phyloP scores from a whole-genome alignment of 179 eudicot species.

The Kewa caespitosa region DNA sequence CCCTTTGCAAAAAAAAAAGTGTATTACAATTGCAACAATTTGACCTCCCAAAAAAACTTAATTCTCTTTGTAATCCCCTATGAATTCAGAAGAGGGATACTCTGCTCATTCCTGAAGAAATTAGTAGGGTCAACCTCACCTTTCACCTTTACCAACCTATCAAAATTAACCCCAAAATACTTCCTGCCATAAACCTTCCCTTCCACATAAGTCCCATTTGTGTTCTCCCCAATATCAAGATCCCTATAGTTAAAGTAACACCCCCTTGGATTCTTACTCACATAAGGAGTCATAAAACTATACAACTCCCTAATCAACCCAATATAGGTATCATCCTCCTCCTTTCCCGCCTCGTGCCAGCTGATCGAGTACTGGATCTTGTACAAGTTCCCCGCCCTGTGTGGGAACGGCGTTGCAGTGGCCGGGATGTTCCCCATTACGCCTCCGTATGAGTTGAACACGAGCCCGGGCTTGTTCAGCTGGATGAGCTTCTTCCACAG shows the following conservation, averaged over 20 bases:
- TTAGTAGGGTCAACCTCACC: too few relatives aligned
- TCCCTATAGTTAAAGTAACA: slow-evolving; percentile 27
- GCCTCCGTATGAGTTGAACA: slow-evolving; percentile 43
- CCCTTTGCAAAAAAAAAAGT: too few relatives aligned
- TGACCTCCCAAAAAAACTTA: too few relatives aligned
- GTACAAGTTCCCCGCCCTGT: slow-evolving; percentile 40
- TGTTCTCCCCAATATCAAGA: too few relatives aligned
- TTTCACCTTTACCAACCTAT: too few relatives aligned
- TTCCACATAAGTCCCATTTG: too few relatives aligned
- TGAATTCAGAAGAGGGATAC: too few relatives aligned
- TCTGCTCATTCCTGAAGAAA: too few relatives aligned
- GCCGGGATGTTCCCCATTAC: slow-evolving; percentile 30
- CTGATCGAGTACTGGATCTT: slow-evolving; percentile 40
- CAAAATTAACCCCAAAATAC: too few relatives aligned
- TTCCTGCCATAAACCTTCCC: too few relatives aligned
- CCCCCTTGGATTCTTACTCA: slow-evolving; percentile 31
- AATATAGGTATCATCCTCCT: slow-evolving; percentile 8
- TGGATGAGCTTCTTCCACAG: slow-evolving; percentile 31
- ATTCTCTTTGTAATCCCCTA: too few relatives aligned
- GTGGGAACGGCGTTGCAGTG: slow-evolving; percentile 38
- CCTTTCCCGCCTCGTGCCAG: slow-evolving; percentile 35
- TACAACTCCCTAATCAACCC: slow-evolving; percentile 31
- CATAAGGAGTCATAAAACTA: slow-evolving; percentile 36
- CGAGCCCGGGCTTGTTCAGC: slow-evolving; percentile 12
- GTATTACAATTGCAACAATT: too few relatives aligned